Percentiles rank a stretch among this genome's conserved stretches.
These are phyloP conservation scores for Sclerotiophoma versabilis DNA, from an alignment of 2,329 filamentous ascomycete genomes.

Conservation along the genomic window DNA sequence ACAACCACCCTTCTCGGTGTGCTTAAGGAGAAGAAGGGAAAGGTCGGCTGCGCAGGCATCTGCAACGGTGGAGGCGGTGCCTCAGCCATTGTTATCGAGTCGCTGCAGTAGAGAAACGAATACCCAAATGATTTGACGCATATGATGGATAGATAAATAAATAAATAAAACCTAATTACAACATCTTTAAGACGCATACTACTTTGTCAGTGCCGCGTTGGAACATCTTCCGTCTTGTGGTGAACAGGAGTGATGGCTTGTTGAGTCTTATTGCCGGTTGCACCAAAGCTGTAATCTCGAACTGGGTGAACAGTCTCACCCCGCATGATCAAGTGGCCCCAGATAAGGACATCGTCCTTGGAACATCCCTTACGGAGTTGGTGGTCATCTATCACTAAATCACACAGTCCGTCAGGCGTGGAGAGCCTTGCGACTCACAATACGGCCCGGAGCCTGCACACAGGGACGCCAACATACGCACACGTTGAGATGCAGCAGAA, in stretches of 20 bases:
- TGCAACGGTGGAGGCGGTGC: conserved; percentile 98
- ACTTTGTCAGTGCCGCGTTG: background rate
- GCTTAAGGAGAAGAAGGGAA: conserved; percentile 86
- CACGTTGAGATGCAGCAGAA: conserved; percentile 2
- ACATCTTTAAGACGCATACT: background rate
- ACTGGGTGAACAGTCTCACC: background rate
- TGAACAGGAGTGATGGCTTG: background rate
- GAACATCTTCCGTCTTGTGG: background rate
- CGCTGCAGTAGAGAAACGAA: conserved; percentile 41
- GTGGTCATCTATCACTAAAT: background rate
- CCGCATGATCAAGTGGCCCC: background rate
- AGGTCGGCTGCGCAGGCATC: conserved; percentile 92
- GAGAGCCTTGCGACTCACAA: background rate
- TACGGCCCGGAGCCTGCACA: background rate
- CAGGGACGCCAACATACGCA: background rate
- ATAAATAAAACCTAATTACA: conserved; percentile 17
- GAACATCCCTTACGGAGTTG: conserved; percentile 2
- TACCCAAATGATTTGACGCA: conserved; percentile 18
- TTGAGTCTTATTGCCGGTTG: conserved; percentile 7
- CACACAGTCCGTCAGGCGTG: background rate
- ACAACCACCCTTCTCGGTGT: conserved; percentile 89
- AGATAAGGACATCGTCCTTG: background rate
- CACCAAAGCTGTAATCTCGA: background rate
- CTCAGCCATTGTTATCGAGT: conserved; percentile 89
- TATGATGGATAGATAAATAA: conserved; percentile 14